A percentile compares a stretch with the other conserved stretches of the same genome.
Conservation (phyloP, 2,329 filamentous ascomycete genomes). For the Fusarium caatingaense region DNA sequence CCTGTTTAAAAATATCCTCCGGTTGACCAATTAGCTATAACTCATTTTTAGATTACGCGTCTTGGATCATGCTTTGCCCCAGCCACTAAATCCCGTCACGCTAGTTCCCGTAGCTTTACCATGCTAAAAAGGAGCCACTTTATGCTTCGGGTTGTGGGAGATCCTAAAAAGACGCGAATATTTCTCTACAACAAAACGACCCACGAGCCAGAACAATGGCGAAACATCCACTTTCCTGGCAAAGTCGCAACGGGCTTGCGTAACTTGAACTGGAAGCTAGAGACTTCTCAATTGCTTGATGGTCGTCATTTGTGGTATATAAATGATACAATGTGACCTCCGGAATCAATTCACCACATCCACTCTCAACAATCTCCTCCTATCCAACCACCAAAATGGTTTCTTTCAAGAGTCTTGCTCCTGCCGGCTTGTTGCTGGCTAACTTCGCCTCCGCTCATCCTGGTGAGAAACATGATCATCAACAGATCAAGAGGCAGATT, state of each 20-base stretch:
- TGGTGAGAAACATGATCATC: conserved; percentile 12
- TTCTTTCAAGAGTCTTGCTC: background rate
- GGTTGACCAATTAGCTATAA: background rate
- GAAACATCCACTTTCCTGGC: background rate
- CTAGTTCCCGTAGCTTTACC: background rate
- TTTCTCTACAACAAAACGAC: background rate
- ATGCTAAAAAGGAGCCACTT: background rate
- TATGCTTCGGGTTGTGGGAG: conserved; percentile 5
- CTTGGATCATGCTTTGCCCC: background rate
- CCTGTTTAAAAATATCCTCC: background rate
- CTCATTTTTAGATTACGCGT: background rate
- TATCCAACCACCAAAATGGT: background rate
- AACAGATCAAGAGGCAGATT: conserved; percentile 20
- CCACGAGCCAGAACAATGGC: too few relatives aligned
- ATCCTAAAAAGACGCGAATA: background rate
- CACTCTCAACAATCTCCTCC: background rate
- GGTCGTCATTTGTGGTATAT: background rate
- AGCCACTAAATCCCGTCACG: background rate
- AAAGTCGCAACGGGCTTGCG: background rate
- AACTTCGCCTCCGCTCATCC: background rate
- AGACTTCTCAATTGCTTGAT: background rate
- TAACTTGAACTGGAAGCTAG: background rate
- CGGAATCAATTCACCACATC: background rate
- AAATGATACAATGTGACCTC: background rate
- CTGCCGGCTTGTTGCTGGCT: background rate